Evolutionary conservation across 2,329 filamentous ascomycete genomes (phyloP), one percentile per base, ranked within the genome.

Genomic region (Cladophialophora bantiana): DNA sequence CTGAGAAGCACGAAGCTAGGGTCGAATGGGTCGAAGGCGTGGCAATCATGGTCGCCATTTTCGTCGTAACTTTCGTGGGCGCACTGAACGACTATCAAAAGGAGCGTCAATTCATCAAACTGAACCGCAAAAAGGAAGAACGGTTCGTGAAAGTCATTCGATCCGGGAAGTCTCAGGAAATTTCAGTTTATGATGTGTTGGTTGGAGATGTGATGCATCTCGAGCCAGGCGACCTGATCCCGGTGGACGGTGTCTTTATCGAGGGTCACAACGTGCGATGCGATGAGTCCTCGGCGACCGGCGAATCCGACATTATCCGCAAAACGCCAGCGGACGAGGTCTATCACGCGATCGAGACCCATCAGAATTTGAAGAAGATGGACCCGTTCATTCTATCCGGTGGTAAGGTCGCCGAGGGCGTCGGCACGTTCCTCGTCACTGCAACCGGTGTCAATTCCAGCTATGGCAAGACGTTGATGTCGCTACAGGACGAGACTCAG

Each of bases 71-170:
- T 3, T 77, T 90, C 20, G 91, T 92, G 20, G 91, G 90, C 68
- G 90, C 91, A n/a, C 80, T 89, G 38, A 94, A 93, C 71, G 91
- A 94, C 75, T 94, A 88, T 85, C 91, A 94, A 74, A 93, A 93
- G 77, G 91, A 93, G 76, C 85, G 89, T 54, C 90, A 92, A 73
- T 94, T 94, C 73, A 89, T 91, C 45, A 92, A 92, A 76, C 81
- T 94, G 67, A 93, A 93, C 78, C 88, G 88, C 76, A 92, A 92
- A 75, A 94, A 94, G 77, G 88, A 93, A 58, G 89, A 93, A 74
- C 85, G 91, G 36, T 81, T 85, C 58, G 88, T 94, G 72, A 93
- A 92, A 68, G 88, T 92, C 9, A 81, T 91, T 59, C 88, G 92
- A n/a, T 93, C 90, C 0, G 92, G 90, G 35, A 88, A 84, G 72